These are phyloP conservation scores for Salix dunnii DNA, from an alignment of 345 rosid genomes.

Conservation along the genomic window DNA sequence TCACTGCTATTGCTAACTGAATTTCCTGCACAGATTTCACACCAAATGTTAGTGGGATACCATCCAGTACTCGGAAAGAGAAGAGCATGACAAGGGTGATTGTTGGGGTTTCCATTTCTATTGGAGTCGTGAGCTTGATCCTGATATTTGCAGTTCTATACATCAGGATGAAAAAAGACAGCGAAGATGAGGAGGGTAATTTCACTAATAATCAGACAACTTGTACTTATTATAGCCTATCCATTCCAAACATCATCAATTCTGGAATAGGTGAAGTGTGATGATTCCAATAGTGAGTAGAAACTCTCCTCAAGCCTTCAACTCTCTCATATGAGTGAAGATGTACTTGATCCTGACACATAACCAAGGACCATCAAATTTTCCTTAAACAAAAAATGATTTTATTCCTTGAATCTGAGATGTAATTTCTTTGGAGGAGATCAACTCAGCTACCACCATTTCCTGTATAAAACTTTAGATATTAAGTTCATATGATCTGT, in stretches of 20 bases:
- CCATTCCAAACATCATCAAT: background rate
- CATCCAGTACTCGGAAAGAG: background rate
- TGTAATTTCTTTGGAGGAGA: background rate
- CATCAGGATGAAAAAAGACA: background rate
- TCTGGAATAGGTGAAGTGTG: too few relatives aligned
- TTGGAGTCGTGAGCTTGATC: conserved; percentile 13
- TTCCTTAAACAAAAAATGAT: background rate
- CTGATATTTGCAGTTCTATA: conserved; percentile 2
- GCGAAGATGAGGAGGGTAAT: conserved; percentile 28
- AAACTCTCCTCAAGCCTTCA: background rate
- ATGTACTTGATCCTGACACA: background rate
- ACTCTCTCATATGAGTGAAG: background rate
- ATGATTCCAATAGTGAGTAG: background rate
- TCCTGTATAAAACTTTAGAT: background rate
- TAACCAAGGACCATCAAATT: background rate
- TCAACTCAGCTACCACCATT: background rate
- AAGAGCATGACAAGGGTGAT: conserved; percentile 23
- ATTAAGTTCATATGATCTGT: too few relatives aligned
- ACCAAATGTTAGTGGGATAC: conserved; percentile 27
- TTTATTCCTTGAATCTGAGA: background rate
- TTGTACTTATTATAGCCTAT: background rate
- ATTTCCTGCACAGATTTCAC: conserved; percentile 12
- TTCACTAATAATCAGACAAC: background rate
- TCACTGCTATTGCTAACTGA: background rate
- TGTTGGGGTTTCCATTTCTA: conserved; percentile 20